Percentiles rank a stretch among this genome's conserved stretches.
Evolutionary conservation across 2,329 filamentous ascomycete genomes (phyloP).

Genomic region (Didymella segeticola): DNA sequence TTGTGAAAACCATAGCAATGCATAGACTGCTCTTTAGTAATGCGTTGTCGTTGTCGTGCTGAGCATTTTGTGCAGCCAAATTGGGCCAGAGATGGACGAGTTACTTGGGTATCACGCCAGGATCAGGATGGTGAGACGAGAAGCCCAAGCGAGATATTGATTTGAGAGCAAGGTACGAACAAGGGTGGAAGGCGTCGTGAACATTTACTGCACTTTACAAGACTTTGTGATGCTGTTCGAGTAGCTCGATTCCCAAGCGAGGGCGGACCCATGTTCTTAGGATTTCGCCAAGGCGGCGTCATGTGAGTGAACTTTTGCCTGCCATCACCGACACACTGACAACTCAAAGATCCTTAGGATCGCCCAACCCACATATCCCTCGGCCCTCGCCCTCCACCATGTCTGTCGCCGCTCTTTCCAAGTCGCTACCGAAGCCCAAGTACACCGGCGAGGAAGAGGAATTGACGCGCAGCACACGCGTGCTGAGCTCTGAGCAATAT

Average conservation of each 20-base stretch:
- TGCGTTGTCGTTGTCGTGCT: not conserved
- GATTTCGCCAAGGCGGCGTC: not conserved
- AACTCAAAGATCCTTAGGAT: slow-evolving; percentile 4
- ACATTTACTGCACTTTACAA: not conserved
- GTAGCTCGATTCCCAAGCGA: too few species aligned
- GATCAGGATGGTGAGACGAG: not conserved
- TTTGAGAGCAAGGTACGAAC: not conserved
- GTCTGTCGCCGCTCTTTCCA: slow-evolving; percentile 69
- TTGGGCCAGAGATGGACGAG: not conserved
- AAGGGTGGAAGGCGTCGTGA: not conserved
- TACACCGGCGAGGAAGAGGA: slow-evolving; percentile 92
- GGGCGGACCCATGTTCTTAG: too few species aligned
- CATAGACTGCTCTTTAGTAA: not conserved
- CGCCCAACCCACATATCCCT: slow-evolving; percentile 6
- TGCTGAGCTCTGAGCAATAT: slow-evolving; percentile 79
- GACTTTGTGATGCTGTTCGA: not conserved
- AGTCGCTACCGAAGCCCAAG: slow-evolving; percentile 85
- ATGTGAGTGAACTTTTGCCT: slow-evolving; percentile 15
- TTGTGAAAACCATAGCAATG: not conserved
- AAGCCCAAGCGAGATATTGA: not conserved
- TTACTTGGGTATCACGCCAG: not conserved
- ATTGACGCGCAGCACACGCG: slow-evolving; percentile 78
- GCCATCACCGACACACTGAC: slow-evolving; percentile 1
- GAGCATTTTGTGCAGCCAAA: not conserved
- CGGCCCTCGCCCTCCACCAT: slow-evolving; percentile 28